Percentiles rank a stretch among this genome's conserved stretches.
Conservation (phyloP, 2,329 filamentous ascomycete genomes). For the Metarhizium humberi region DNA sequence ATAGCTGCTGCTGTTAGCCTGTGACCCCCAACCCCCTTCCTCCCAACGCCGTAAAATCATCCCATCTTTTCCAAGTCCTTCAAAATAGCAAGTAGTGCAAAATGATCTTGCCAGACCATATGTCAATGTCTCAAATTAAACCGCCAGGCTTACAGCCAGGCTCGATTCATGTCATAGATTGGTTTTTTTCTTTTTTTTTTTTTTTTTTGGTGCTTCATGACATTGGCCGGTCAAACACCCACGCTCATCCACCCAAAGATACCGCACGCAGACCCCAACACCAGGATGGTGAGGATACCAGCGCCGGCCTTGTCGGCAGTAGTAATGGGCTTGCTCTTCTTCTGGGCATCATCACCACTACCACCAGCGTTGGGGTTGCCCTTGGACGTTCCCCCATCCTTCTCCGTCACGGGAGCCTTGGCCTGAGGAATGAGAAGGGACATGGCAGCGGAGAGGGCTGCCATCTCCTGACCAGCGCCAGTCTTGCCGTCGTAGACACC, state of each 20-base stretch:
- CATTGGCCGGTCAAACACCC: background rate
- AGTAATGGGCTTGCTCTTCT: slow-evolving; percentile 25
- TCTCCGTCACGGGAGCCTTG: slow-evolving; percentile 32
- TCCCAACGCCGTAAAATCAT: background rate
- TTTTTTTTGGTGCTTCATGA: too few relatives aligned
- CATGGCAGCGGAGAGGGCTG: slow-evolving; percentile 45
- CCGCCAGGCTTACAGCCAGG: background rate
- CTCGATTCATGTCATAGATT: background rate
- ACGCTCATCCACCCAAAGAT: slow-evolving; percentile 40
- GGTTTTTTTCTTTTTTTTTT: too few relatives aligned
- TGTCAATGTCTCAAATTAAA: background rate
- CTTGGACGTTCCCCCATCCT: slow-evolving; percentile 41
- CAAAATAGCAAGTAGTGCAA: slow-evolving; percentile 7
- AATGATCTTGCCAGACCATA: background rate
- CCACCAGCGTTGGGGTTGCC: slow-evolving; percentile 34
- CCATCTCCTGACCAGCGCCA: slow-evolving; percentile 53
- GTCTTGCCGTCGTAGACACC: slow-evolving; percentile 42
- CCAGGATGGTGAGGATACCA: slow-evolving; percentile 35
- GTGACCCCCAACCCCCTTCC: background rate
- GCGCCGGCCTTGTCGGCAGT: slow-evolving; percentile 37
- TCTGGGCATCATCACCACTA: slow-evolving; percentile 24
- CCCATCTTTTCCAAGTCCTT: background rate
- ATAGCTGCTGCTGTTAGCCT: slow-evolving; percentile 8
- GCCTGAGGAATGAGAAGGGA: slow-evolving; percentile 37
- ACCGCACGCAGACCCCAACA: slow-evolving; percentile 29